These are phyloP conservation scores for Glycine tomentella DNA, from an alignment of 306 rosid genomes.

Conservation along the genomic window DNA sequence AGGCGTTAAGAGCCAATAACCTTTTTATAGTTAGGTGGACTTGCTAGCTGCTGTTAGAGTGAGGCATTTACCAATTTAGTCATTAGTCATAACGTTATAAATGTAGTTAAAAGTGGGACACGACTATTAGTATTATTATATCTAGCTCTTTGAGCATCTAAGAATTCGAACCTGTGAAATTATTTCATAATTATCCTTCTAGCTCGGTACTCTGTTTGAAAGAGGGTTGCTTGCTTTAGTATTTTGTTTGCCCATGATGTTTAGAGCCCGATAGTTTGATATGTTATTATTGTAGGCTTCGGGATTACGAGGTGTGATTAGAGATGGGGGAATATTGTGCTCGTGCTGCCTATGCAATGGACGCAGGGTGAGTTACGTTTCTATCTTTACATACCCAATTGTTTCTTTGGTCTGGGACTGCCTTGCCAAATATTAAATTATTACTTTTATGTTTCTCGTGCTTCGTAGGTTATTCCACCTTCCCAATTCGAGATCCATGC, in stretches of 20 bases:
- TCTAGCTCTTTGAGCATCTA: no score
- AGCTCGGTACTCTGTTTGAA: no score
- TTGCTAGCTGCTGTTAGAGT: no score
- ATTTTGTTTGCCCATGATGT: not conserved
- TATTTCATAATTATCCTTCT: no score
- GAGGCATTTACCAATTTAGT: no score
- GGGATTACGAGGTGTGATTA: slow-evolving; percentile 83
- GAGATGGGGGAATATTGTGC: slow-evolving; percentile 89
- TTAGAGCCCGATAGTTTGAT: not conserved
- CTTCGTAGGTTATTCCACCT: slow-evolving; percentile 76
- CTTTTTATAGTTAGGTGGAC: no score
- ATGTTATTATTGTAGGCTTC: slow-evolving; percentile 61
- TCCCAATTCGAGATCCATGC: slow-evolving; percentile 98
- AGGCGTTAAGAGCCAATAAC: no score
- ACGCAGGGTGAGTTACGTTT: slow-evolving; percentile 70
- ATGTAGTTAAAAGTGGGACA: no score
- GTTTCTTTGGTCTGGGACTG: slow-evolving; percentile 34
- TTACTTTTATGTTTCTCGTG: slow-evolving; percentile 32
- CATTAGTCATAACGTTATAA: no score
- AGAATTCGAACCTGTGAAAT: no score
- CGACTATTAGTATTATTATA: no score
- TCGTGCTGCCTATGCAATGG: slow-evolving; percentile 78
- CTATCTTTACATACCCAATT: not conserved
- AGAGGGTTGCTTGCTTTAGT: no score
- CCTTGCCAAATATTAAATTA: slow-evolving; percentile 36